phyloP scores from a whole-genome alignment of 768 basidiomycete species.

The Tulasnella sp. region DNA sequence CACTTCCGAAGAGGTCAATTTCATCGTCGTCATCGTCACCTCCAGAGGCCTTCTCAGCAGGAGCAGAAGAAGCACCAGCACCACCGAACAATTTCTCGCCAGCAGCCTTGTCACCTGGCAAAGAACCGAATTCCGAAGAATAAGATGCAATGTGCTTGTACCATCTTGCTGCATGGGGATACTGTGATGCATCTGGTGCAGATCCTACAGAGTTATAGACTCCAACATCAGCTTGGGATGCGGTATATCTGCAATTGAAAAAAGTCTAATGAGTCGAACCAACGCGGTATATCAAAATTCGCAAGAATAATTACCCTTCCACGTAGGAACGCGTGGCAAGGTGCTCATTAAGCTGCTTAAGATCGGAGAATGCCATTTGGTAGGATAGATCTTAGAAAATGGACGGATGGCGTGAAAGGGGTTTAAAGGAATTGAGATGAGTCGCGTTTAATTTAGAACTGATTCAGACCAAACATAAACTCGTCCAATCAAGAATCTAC shows the following conservation, averaged over 20 bases:
- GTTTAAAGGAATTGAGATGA: too few relatives aligned
- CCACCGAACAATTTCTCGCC: conserved; percentile 56
- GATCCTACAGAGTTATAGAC: conserved; percentile 72
- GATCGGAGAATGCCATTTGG: conserved; percentile 24
- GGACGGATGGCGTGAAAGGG: too few relatives aligned
- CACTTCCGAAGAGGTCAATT: conserved; percentile 78
- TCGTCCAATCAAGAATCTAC: too few relatives aligned
- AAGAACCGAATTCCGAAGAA: conserved; percentile 55
- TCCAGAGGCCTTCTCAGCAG: conserved; percentile 33
- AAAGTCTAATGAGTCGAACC: conserved; percentile 7
- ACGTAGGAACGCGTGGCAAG: conserved; percentile 79
- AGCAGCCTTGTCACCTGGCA: conserved; percentile 77
- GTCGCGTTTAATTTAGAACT: too few relatives aligned
- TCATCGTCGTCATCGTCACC: conserved; percentile 60
- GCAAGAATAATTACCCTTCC: conserved; percentile 57
- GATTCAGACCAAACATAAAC: too few relatives aligned
- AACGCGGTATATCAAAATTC: background rate
- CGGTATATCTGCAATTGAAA: conserved; percentile 50
- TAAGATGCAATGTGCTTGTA: conserved; percentile 90
- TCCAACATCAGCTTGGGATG: conserved; percentile 87
- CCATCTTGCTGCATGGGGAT: conserved; percentile 78
- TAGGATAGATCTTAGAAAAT: too few relatives aligned
- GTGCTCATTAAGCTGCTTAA: conserved; percentile 62
- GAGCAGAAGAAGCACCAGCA: conserved; percentile 27
- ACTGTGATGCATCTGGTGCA: conserved; percentile 47